Conservation (phyloP, 179 eudicot genomes). For the Amaranthus tricolor region DNA sequence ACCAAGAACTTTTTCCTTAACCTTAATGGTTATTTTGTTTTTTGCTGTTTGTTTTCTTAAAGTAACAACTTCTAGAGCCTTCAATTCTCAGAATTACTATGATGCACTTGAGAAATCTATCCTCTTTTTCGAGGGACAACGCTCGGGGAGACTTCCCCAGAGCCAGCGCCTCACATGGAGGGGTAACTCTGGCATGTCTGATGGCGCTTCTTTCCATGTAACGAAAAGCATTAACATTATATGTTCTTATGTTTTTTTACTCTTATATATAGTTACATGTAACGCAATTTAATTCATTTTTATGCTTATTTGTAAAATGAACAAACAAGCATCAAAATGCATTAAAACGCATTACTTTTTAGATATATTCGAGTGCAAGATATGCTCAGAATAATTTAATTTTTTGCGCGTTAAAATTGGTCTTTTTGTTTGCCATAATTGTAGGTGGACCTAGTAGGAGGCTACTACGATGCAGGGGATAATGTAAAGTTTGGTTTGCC, state of each 20-base stretch:
- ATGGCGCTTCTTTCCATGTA: slow-evolving; percentile 68
- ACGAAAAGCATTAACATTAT: background rate
- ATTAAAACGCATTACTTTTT: too few relatives aligned
- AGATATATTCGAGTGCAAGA: too few relatives aligned
- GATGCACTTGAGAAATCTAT: slow-evolving; percentile 73
- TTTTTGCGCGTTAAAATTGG: background rate
- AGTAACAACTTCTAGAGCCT: slow-evolving; percentile 38
- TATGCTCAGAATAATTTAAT: background rate
- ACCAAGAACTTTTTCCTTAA: background rate
- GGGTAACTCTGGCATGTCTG: slow-evolving; percentile 74
- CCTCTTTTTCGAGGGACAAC: slow-evolving; percentile 83
- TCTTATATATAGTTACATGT: too few relatives aligned
- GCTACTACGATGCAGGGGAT: slow-evolving; percentile 91
- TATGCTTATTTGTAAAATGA: too few relatives aligned
- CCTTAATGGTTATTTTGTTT: slow-evolving; percentile 21
- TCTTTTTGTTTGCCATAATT: background rate
- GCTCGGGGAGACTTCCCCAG: slow-evolving; percentile 69
- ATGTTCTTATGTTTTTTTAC: background rate
- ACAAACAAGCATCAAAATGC: too few relatives aligned
- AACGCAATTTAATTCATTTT: too few relatives aligned
- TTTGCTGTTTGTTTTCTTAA: slow-evolving; percentile 7
- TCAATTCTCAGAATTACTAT: slow-evolving; percentile 51
- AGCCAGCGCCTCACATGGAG: slow-evolving; percentile 71
- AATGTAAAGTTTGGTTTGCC: slow-evolving; percentile 86
- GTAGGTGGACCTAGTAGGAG: slow-evolving; percentile 80